Evolutionary conservation across 1,139 yeast species (phyloP).

Genomic region (Lodderomyces jiufengensis): DNA sequence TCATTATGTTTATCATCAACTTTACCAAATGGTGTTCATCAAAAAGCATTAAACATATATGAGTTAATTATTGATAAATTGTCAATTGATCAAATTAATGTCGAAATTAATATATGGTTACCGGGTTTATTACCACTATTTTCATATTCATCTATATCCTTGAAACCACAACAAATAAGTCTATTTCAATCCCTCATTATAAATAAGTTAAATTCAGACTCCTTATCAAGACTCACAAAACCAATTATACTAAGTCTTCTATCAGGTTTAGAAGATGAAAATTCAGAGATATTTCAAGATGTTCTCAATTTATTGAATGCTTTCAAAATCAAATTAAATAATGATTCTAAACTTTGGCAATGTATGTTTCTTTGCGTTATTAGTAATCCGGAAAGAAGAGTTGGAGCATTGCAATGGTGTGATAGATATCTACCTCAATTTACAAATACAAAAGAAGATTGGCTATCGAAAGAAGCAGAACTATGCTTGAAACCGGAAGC

Average conservation of each 20-base stretch:
- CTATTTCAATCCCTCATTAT: constrained; percentile 57
- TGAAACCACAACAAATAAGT: constrained; percentile 70
- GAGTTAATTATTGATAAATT: constrained; percentile 63
- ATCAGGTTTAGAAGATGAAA: constrained; percentile 90
- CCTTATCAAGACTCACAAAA: constrained; percentile 53
- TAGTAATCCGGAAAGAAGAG: constrained; percentile 70
- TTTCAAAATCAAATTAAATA: constrained; percentile 54
- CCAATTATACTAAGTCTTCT: constrained; percentile 72
- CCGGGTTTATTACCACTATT: constrained; percentile 86
- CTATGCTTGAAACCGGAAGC: constrained; percentile 70
- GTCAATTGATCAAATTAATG: constrained; percentile 47
- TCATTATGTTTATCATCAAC: constrained; percentile 70
- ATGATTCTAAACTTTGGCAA: constrained; percentile 85
- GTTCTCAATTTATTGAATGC: constrained; percentile 58
- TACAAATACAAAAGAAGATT: constrained; percentile 17
- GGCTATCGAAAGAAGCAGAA: constrained; percentile 49
- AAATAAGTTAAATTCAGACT: constrained; percentile 40
- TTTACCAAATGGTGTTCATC: constrained; percentile 94
- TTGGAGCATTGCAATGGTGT: constrained; percentile 83
- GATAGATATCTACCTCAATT: constrained; percentile 58
- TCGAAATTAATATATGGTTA: constrained; percentile 66
- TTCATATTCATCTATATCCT: constrained; percentile 83
- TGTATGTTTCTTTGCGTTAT: constrained; percentile 71
- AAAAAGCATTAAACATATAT: constrained; percentile 77
- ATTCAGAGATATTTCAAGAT: constrained; percentile 72